These are phyloP conservation scores for Chloropicon primus DNA, from an alignment of 139 green algal genomes.

Conservation along the genomic window DNA sequence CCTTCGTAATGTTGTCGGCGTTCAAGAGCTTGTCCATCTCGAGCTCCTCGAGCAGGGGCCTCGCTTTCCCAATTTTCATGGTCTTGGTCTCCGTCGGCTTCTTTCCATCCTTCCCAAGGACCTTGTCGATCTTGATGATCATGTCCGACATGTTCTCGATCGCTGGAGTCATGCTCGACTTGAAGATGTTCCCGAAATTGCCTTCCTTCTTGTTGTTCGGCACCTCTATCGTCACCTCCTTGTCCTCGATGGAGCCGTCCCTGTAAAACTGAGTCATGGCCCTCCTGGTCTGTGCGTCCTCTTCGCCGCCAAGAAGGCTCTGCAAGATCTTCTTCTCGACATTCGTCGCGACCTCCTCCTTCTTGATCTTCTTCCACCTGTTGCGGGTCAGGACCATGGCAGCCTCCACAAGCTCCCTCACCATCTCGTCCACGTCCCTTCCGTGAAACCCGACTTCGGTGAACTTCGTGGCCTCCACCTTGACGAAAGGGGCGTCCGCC, in stretches of 20 bases:
- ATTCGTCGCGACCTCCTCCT: slow-evolving; percentile 17
- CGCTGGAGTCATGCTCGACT: slow-evolving; percentile 10
- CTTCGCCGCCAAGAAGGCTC: neutral
- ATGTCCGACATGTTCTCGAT: slow-evolving; percentile 15
- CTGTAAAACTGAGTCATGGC: neutral
- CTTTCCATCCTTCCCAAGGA: slow-evolving; percentile 16
- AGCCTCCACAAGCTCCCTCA: slow-evolving; percentile 81
- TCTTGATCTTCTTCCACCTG: slow-evolving; percentile 7
- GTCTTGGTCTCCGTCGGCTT: slow-evolving; percentile 3
- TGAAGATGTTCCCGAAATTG: slow-evolving; percentile 1
- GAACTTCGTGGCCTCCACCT: slow-evolving; percentile 52
- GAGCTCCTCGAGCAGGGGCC: slow-evolving; percentile 54
- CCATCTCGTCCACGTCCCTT: slow-evolving; percentile 90
- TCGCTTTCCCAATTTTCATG: slow-evolving; percentile 43
- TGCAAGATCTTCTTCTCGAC: neutral
- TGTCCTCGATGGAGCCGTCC: slow-evolving; percentile 40
- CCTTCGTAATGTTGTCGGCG: slow-evolving; percentile 46
- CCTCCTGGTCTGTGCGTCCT: neutral
- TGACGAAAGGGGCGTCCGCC: slow-evolving; percentile 87
- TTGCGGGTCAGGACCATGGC: slow-evolving; percentile 48
- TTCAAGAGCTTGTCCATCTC: slow-evolving; percentile 66
- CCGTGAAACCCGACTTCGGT: slow-evolving; percentile 96
- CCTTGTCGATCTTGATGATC: slow-evolving; percentile 35
- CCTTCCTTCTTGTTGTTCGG: slow-evolving; percentile 11
- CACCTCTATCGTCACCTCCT: slow-evolving; percentile 52